Percentiles rank a stretch among this genome's conserved stretches.
These are phyloP conservation scores for Podaxis rugospora DNA, from an alignment of 768 basidiomycete genomes.

Conservation along the genomic window DNA sequence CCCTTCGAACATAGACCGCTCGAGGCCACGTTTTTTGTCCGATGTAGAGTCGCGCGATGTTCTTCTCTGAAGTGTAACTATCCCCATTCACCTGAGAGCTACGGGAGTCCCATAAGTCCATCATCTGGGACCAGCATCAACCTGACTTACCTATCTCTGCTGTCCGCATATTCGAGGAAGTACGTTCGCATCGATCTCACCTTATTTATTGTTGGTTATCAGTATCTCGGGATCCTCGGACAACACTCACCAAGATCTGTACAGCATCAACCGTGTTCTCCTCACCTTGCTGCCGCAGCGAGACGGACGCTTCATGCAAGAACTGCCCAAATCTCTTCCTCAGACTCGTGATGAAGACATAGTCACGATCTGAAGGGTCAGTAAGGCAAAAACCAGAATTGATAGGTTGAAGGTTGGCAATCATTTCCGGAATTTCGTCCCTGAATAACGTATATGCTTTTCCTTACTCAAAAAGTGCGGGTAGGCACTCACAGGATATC, in stretches of 20 bases:
- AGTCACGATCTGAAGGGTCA: conserved; percentile 60
- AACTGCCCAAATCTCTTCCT: conserved; percentile 63
- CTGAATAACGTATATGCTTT: conserved; percentile 21
- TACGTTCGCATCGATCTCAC: conserved; percentile 66
- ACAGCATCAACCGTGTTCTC: conserved; percentile 82
- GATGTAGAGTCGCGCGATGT: conserved; percentile 62
- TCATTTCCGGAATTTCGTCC: conserved; percentile 75
- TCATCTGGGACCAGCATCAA: background rate
- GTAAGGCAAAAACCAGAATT: conserved; percentile 64
- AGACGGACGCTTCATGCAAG: conserved; percentile 65
- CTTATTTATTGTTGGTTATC: conserved; percentile 26
- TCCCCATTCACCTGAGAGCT: conserved; percentile 59
- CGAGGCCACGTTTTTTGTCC: conserved; percentile 77
- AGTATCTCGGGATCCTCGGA: background rate
- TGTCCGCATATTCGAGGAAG: conserved; percentile 73
- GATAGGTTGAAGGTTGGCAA: conserved; percentile 57
- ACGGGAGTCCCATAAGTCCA: background rate
- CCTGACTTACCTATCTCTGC: conserved; percentile 41
- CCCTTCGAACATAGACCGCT: conserved; percentile 61
- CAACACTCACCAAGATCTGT: conserved; percentile 53
- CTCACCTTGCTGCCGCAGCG: conserved; percentile 67
- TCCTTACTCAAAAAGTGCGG: background rate
- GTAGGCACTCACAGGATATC: conserved; percentile 59
- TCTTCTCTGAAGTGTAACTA: conserved; percentile 55
- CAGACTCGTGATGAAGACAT: conserved; percentile 53